Percentiles rank a stretch among this genome's conserved stretches.
Conservation (phyloP, 768 basidiomycete genomes). For the Mycena belliarum region DNA sequence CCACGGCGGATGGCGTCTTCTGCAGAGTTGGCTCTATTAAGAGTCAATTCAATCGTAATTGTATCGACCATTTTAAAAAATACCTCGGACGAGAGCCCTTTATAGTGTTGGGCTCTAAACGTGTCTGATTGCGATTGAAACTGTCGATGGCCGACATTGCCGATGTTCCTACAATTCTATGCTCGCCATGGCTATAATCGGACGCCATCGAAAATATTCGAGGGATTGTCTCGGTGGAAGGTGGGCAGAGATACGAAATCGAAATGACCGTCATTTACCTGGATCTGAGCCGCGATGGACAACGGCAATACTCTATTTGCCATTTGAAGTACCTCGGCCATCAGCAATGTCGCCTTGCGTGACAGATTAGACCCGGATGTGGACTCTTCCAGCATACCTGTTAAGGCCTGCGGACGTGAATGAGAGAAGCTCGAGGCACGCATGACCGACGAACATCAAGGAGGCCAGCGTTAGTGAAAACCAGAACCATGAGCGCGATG, state of each 20-base stretch:
- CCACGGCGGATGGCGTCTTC: constrained; percentile 87
- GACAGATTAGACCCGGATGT: constrained; percentile 71
- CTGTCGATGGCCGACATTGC: constrained; percentile 89
- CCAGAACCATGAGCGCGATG: constrained; percentile 78
- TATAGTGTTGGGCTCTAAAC: constrained; percentile 58
- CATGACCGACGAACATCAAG: constrained; percentile 63
- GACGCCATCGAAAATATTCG: constrained; percentile 83
- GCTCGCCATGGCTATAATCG: constrained; percentile 73
- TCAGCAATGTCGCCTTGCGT: constrained; percentile 86
- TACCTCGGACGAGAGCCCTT: constrained; percentile 70
- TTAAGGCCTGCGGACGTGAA: constrained; percentile 62
- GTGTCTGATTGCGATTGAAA: constrained; percentile 85
- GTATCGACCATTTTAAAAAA: background rate
- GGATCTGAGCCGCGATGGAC: constrained; percentile 78
- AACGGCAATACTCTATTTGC: constrained; percentile 86
- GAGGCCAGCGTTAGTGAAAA: constrained; percentile 86
- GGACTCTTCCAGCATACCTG: constrained; percentile 81
- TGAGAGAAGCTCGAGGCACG: background rate
- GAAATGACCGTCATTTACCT: constrained; percentile 45
- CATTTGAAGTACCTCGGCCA: constrained; percentile 89
- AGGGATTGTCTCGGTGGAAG: constrained; percentile 65
- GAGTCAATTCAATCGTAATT: background rate
- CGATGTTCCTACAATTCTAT: constrained; percentile 81
- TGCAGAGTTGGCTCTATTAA: constrained; percentile 67
- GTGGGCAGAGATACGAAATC: background rate